Conservation (phyloP, 441 rosid genomes). For the Populus hybrid region DNA sequence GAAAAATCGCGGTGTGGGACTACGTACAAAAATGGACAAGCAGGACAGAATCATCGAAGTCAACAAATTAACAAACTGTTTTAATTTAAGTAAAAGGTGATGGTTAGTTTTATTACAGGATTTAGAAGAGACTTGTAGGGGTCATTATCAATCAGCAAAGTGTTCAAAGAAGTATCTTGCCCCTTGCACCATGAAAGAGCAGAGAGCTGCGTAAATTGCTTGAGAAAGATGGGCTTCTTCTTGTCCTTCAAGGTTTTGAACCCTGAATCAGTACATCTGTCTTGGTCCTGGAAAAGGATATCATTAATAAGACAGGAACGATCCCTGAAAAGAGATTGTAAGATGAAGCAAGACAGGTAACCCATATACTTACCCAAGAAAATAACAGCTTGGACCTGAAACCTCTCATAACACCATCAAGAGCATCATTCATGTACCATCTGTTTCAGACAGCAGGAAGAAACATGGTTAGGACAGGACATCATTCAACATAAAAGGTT, state of each 20-base stretch:
- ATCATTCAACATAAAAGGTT: neutral
- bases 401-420: conserved; percentile 21
- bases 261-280: conserved; percentile 22
- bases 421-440: conserved; percentile 20
- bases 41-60: neutral
- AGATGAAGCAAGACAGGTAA: neutral
- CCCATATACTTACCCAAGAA: conserved; percentile 26
- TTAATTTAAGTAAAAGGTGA: neutral
- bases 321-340: neutral
- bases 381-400: conserved; percentile 32
- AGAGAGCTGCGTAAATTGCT: conserved; percentile 22
- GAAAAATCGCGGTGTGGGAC: conserved; percentile 24
- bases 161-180: conserved; percentile 13
- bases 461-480: neutral
- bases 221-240: conserved; percentile 17
- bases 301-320: neutral
- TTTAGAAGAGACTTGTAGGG: conserved; percentile 34
- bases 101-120: conserved; percentile 19
- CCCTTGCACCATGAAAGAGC: neutral
- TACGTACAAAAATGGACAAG: neutral
- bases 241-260: conserved; percentile 17
- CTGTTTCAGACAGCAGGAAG: conserved; percentile 13
- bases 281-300: conserved; percentile 18
- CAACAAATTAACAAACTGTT: neutral
- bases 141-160: conserved; percentile 25